Evolutionary conservation across 768 basidiomycete genomes (phyloP).

Genomic region (Suillus subalutaceus): DNA sequence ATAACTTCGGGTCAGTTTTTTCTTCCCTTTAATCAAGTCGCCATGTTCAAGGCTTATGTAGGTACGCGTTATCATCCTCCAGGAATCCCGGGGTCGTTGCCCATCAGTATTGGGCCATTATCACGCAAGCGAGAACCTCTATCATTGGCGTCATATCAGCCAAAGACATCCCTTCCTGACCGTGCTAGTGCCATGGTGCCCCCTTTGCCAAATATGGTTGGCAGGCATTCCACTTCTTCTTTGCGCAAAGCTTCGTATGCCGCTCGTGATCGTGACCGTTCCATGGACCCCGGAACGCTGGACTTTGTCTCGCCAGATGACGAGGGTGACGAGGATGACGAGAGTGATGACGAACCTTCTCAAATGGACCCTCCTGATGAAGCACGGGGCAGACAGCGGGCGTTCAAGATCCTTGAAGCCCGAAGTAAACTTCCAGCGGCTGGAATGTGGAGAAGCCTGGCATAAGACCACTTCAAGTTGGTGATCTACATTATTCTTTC

Average conservation of each 20-base stretch:
- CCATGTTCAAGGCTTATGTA: constrained; percentile 18
- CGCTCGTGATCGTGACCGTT: constrained; percentile 64
- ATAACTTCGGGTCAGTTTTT: constrained; percentile 27
- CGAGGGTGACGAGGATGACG: constrained; percentile 48
- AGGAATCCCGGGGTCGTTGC: constrained; percentile 58
- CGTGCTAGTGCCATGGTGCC: constrained; percentile 36
- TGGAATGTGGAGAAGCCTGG: constrained; percentile 85
- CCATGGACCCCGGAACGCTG: constrained; percentile 69
- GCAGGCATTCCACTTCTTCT: constrained; percentile 40
- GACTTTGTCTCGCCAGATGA: constrained; percentile 59
- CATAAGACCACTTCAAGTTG: constrained; percentile 32
- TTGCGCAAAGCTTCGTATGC: constrained; percentile 67
- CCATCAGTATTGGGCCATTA: constrained; percentile 56
- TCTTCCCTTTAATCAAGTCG: neutral
- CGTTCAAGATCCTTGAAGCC: constrained; percentile 70
- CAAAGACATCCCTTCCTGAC: constrained; percentile 48
- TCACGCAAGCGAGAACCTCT: constrained; percentile 40
- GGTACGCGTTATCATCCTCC: constrained; percentile 31
- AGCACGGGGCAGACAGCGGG: constrained; percentile 57
- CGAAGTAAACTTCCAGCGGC: constrained; percentile 67
- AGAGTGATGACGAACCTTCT: constrained; percentile 26
- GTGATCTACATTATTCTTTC: constrained; percentile 34
- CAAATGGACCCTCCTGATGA: constrained; percentile 26
- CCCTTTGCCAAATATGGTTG: constrained; percentile 21
- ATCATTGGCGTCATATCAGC: constrained; percentile 61